Evolutionary conservation across 768 basidiomycete genomes (phyloP), one percentile per base, ranked within the genome.

Genomic region (Psilocybe cyanescens): DNA sequence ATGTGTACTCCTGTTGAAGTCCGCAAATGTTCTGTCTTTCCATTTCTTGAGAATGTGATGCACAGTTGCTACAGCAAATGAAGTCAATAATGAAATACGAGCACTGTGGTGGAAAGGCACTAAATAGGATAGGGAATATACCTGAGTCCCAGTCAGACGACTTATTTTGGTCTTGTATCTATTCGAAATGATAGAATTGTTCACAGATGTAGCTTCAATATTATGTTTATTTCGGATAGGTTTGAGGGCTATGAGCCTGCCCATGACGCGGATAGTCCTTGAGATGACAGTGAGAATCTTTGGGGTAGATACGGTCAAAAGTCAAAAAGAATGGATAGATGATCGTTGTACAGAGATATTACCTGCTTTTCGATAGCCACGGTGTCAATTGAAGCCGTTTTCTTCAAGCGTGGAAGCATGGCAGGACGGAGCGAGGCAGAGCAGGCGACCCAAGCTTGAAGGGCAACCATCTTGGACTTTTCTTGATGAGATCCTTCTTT

Each of bases 151-250:
- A 1, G 69, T 65, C 0, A 17, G 35, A 5, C 54, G 44, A 63
- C 61, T 77, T 28, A 86, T 67, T 28, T 81, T 80, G 3, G 76
- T 83, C 61, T 78, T 75, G 66, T 76, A 87, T 1, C 84, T 80
- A 5, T 57, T 69, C 14, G 74, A 83, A 1, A 44, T 55, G 1
- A 86, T 57, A 3, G 71, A 64, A 6, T 71, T 71, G 9, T 58
- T 7, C 1, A 48, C 68, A 61, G 74, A 74, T 0, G 73, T 59
- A 2, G 67, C 35, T 5, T 62, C 56, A 8, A 87, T 74, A 12
- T 86, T 83, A 44, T 88, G 84, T 66, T 77, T 80, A 14, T 76
- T 67, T 2, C 45, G 54, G 5, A 62, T 69, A 0, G 86, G 87
- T 60, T 85, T 85, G 46, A 83, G 55, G 0, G 69, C 69, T 0